Conservation (phyloP, 164 flowering plant species). For the Cinnamomum chago region DNA sequence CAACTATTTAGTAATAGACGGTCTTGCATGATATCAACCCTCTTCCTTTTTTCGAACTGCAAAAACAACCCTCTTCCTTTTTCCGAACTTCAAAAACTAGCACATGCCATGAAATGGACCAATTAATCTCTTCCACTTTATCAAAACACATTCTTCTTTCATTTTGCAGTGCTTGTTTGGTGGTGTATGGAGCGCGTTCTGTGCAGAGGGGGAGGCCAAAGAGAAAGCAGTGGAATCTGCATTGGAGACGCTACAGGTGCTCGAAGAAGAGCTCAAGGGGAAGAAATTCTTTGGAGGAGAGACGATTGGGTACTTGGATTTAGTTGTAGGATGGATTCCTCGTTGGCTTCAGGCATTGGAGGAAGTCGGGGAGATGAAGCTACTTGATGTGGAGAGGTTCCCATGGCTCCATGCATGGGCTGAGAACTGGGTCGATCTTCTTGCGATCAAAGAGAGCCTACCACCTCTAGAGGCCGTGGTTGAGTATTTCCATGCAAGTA, state of each 20-base stretch:
- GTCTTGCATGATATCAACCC: too few relatives aligned
- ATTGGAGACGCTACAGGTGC: not conserved
- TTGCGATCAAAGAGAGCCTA: conserved; percentile 3
- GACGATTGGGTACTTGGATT: conserved; percentile 4
- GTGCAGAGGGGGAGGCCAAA: not conserved
- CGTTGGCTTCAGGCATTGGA: not conserved
- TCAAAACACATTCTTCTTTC: not conserved
- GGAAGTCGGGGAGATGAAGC: not conserved
- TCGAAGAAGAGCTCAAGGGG: conserved; percentile 3
- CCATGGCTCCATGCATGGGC: conserved; percentile 8
- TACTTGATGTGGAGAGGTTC: conserved; percentile 3
- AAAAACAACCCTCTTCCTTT: too few relatives aligned
- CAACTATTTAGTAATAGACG: too few relatives aligned
- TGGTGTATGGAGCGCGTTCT: not conserved
- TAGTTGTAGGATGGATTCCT: conserved; percentile 4
- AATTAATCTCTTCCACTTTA: too few relatives aligned
- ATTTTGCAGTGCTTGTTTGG: not conserved
- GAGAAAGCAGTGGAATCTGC: not conserved
- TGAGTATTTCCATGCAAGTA: not conserved
- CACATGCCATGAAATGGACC: too few relatives aligned
- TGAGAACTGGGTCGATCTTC: not conserved
- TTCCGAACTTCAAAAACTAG: too few relatives aligned
- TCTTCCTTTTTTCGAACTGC: too few relatives aligned
- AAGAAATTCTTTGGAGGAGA: conserved; percentile 8
- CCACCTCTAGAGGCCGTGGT: conserved; percentile 4